These are phyloP conservation scores for Phaeoacremonium minimum DNA, from an alignment of 2,329 filamentous ascomycete genomes.

Conservation along the genomic window DNA sequence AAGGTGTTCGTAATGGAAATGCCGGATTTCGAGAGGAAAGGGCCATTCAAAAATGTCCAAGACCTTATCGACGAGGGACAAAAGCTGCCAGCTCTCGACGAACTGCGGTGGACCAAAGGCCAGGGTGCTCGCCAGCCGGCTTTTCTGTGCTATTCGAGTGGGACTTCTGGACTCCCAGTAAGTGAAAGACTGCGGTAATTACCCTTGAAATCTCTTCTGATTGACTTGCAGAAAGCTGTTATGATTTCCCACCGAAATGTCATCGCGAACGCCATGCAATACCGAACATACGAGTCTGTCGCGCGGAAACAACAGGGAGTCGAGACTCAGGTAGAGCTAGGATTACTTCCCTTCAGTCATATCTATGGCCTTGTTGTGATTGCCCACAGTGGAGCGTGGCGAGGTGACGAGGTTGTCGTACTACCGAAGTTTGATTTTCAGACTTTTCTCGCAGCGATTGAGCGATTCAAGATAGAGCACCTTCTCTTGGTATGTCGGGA, in stretches of 20 bases:
- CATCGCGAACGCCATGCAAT: constrained; percentile 70
- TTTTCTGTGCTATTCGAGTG: constrained; percentile 76
- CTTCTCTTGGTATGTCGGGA: constrained; percentile 54
- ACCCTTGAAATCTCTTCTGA: constrained; percentile 1
- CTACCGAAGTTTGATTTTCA: constrained; percentile 70
- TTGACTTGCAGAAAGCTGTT: constrained; percentile 62
- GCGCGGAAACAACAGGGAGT: constrained; percentile 29
- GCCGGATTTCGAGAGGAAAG: constrained; percentile 47
- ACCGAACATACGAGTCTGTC: constrained; percentile 37
- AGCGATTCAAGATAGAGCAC: constrained; percentile 61
- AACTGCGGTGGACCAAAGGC: constrained; percentile 57
- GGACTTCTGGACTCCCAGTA: constrained; percentile 74
- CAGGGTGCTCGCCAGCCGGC: constrained; percentile 66
- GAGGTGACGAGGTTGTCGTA: constrained; percentile 68
- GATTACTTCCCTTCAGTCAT: constrained; percentile 75
- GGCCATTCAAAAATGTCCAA: constrained; percentile 59
- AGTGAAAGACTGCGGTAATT: no score
- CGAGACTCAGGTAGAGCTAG: constrained; percentile 47
- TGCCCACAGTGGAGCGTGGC: constrained; percentile 59
- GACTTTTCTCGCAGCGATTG: constrained; percentile 56
- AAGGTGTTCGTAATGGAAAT: constrained; percentile 67
- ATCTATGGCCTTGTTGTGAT: constrained; percentile 75
- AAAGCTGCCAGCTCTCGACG: constrained; percentile 46
- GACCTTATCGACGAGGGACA: constrained; percentile 61
- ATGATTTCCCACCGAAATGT: constrained; percentile 79